These are phyloP conservation scores for Aureobasidium lini DNA, from an alignment of 2,329 filamentous ascomycete genomes.

Conservation along the genomic window DNA sequence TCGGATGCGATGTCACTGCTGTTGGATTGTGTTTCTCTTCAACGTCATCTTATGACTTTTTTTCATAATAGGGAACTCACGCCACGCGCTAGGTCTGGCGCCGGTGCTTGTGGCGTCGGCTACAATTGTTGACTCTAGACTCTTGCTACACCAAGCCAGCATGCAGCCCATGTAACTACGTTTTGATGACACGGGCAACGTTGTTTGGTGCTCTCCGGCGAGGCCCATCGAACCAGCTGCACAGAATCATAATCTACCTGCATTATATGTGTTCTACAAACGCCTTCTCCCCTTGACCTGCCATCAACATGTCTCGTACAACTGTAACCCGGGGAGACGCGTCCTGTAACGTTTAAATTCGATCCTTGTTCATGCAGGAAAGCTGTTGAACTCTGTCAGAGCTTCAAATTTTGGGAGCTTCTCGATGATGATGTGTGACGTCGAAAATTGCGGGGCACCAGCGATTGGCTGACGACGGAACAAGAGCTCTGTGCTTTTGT, in stretches of 20 bases:
- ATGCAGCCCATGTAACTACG: not conserved
- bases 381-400: not conserved
- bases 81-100: constrained; percentile 1
- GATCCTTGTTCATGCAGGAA: not conserved
- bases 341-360: not conserved
- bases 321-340: not conserved
- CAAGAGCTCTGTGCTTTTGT: not conserved
- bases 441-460: not conserved
- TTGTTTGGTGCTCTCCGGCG: not conserved
- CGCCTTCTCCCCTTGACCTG: not conserved
- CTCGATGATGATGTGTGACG: constrained; percentile 3
- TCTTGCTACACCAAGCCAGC: not conserved
- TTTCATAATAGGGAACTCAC: constrained; percentile 2
- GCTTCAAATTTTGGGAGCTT: constrained; percentile 2
- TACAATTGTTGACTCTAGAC: not conserved
- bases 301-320: not conserved
- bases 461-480: not conserved
- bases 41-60: constrained; percentile 7
- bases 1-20: constrained; percentile 1
- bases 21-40: not conserved
- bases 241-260: not conserved
- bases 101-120: not conserved
- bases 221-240: not conserved
- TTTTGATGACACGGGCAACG: not conserved
- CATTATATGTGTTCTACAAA: not conserved